A percentile compares a stretch with the other conserved stretches of the same genome.
Conservation (phyloP, 345 rosid species). For the Leavenworthia alabamica region DNA sequence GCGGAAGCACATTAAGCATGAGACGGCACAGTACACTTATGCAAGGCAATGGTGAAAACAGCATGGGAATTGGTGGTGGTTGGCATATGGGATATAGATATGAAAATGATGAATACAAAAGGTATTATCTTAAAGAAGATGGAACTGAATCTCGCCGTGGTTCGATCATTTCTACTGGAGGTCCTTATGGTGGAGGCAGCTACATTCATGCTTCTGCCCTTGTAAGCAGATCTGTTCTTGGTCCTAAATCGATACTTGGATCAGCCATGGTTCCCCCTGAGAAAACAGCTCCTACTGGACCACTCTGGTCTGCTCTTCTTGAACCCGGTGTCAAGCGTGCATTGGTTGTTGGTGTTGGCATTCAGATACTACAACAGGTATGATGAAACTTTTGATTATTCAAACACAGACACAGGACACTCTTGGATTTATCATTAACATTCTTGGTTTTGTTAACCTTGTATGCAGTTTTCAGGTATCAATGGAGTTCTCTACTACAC, state of each 20-base stretch:
- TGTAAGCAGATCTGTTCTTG: constrained; percentile 72
- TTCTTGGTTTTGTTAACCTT: neutral
- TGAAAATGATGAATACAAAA: constrained; percentile 71
- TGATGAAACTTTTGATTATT: neutral
- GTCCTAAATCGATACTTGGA: constrained; percentile 59
- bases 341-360: constrained; percentile 74
- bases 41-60: constrained; percentile 56
- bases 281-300: constrained; percentile 50
- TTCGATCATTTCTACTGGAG: too few relatives aligned
- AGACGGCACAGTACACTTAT: constrained; percentile 63
- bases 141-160: too few relatives aligned
- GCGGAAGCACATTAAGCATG: constrained; percentile 63
- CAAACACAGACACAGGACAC: neutral
- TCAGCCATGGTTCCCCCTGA: constrained; percentile 70
- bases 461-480: constrained; percentile 84
- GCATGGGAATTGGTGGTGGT: constrained; percentile 88
- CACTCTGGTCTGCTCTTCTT: constrained; percentile 71
- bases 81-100: constrained; percentile 98
- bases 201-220: constrained; percentile 96
- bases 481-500: constrained; percentile 96
- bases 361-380: constrained; percentile 96
- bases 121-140: constrained; percentile 78
- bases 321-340: constrained; percentile 94
- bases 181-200: constrained; percentile 54
- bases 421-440: neutral